These are phyloP conservation scores for Boletellus ananas DNA, from an alignment of 768 basidiomycete genomes.

Conservation along the genomic window DNA sequence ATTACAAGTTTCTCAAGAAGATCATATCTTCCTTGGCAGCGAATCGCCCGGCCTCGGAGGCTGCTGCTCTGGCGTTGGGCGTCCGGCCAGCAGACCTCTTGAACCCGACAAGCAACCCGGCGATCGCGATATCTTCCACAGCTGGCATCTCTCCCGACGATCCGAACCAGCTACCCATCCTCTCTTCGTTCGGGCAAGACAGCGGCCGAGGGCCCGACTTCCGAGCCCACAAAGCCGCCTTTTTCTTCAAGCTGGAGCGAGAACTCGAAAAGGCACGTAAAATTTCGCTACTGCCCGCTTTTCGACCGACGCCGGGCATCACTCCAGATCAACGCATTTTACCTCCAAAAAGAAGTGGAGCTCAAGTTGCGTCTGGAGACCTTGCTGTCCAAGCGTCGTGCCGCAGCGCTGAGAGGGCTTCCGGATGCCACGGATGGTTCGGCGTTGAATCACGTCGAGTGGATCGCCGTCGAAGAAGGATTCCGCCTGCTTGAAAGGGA, in stretches of 20 bases:
- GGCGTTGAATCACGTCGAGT: constrained; percentile 68
- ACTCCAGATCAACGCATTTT: constrained; percentile 91
- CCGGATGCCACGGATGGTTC: constrained; percentile 64
- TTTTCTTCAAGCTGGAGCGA: constrained; percentile 97
- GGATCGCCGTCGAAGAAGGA: constrained; percentile 95
- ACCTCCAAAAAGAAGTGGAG: constrained; percentile 95
- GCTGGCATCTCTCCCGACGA: constrained; percentile 32
- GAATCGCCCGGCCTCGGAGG: constrained; percentile 87
- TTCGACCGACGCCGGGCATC: constrained; percentile 6
- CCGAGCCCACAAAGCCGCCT: constrained; percentile 92
- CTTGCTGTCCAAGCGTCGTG: constrained; percentile 88
- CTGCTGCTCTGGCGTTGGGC: constrained; percentile 80
- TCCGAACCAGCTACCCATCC: constrained; percentile 52
- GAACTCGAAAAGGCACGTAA: constrained; percentile 88
- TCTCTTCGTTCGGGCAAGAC: constrained; percentile 60
- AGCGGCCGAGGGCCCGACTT: constrained; percentile 79
- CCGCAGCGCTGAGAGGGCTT: constrained; percentile 67
- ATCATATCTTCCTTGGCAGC: constrained; percentile 94
- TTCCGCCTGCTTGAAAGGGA: constrained; percentile 93
- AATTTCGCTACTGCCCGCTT: constrained; percentile 3
- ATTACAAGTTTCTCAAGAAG: constrained; percentile 98
- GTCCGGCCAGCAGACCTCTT: constrained; percentile 63
- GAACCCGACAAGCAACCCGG: constrained; percentile 31
- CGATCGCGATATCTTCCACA: constrained; percentile 27
- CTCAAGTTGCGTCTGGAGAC: constrained; percentile 90